phyloP scores from a whole-genome alignment of 805 yeast species.

The Wickerhamomyces ciferrii region DNA sequence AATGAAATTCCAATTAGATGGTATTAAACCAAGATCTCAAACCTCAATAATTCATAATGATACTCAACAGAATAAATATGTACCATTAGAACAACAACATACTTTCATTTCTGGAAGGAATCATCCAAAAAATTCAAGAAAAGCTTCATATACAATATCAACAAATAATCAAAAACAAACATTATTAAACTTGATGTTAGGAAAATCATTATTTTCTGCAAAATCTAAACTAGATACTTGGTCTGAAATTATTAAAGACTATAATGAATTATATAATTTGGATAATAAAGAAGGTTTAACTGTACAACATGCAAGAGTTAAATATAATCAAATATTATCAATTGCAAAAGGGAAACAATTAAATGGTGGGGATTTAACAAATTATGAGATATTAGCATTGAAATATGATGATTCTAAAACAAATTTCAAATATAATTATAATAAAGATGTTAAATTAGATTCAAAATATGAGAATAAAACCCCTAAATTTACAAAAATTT shows the following conservation, averaged over 20 bases:
- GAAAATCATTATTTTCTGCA: neutral
- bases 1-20: constrained; percentile 1
- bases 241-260: neutral
- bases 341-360: constrained; percentile 1
- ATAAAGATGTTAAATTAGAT: neutral
- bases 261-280: neutral
- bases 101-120: neutral
- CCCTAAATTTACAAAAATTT: neutral
- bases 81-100: neutral
- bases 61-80: too few species aligned
- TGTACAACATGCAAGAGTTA: constrained; percentile 3
- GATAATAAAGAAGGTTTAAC: constrained; percentile 1
- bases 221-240: constrained; percentile 1
- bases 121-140: neutral
- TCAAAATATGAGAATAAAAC: neutral
- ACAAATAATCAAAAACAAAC: neutral
- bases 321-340: neutral
- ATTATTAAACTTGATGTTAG: neutral
- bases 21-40: neutral
- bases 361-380: neutral
- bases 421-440: neutral
- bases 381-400: neutral
- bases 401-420: neutral
- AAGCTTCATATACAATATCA: constrained; percentile 3
- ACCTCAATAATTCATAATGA: too few species aligned